These are phyloP conservation scores for Didymella arachidicola DNA, from an alignment of 2,329 filamentous ascomycete genomes.

Conservation along the genomic window DNA sequence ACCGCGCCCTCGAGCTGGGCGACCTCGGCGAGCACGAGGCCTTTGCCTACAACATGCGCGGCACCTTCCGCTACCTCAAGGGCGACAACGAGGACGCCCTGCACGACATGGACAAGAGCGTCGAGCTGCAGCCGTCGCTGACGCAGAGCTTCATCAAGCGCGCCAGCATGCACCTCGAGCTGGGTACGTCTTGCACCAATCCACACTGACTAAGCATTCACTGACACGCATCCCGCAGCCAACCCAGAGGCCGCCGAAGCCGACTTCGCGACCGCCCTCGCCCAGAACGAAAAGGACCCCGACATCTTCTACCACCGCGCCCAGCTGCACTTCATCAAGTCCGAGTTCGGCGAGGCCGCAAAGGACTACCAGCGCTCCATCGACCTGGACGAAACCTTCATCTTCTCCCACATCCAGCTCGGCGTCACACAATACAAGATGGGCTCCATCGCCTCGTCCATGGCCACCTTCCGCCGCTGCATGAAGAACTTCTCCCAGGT, in stretches of 20 bases:
- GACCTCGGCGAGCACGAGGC: conserved; percentile 85
- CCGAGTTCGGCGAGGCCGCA: conserved; percentile 89
- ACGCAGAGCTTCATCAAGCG: conserved; percentile 99
- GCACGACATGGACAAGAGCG: conserved; percentile 86
- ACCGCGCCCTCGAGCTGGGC: conserved; percentile 83
- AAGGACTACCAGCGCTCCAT: conserved; percentile 99
- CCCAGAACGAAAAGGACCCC: conserved; percentile 85
- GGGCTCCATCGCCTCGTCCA: conserved; percentile 95
- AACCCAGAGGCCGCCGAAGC: conserved; percentile 84
- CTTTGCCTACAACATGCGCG: conserved; percentile 93
- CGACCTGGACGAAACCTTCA: conserved; percentile 93
- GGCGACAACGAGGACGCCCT: conserved; percentile 87
- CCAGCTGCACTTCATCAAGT: conserved; percentile 96
- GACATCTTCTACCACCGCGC: conserved; percentile 99
- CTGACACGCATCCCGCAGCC: conserved; percentile 56
- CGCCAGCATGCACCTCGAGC: conserved; percentile 95
- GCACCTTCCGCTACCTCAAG: conserved; percentile 91
- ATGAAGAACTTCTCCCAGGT: conserved; percentile 99
- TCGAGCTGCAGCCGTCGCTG: conserved; percentile 85
- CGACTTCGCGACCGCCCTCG: conserved; percentile 86
- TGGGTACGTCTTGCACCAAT: conserved; percentile 62
- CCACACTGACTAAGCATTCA: not conserved
- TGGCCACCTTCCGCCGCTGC: conserved; percentile 96
- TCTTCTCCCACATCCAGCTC: conserved; percentile 99
- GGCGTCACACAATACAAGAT: conserved; percentile 99